Conservation (phyloP, 2,329 filamentous ascomycete species). For the Cyanodermella asteris region DNA sequence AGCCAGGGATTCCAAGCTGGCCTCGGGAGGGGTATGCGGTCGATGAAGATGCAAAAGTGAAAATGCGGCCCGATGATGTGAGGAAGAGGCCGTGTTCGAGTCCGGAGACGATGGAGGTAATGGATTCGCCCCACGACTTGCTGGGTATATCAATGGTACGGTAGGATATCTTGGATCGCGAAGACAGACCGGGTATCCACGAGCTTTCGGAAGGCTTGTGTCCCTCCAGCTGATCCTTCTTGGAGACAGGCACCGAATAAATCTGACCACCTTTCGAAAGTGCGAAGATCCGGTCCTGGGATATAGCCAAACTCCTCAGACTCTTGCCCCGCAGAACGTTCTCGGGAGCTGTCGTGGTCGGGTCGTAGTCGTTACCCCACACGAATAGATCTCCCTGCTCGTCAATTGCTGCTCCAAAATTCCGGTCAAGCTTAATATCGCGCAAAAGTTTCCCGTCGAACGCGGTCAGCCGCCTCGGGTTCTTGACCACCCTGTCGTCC, state of each 20-base stretch:
- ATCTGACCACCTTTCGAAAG: constrained; percentile 53
- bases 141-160: constrained; percentile 44
- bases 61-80: constrained; percentile 67
- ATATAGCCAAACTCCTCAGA: constrained; percentile 53
- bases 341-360: constrained; percentile 48
- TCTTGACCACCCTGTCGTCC: constrained; percentile 55
- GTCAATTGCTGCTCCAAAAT: constrained; percentile 67
- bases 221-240: constrained; percentile 44
- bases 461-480: constrained; percentile 52
- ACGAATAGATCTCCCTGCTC: constrained; percentile 78
- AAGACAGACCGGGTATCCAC: constrained; percentile 58
- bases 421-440: constrained; percentile 65
- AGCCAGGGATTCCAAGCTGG: constrained; percentile 66
- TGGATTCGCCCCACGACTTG: constrained; percentile 46
- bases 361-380: constrained; percentile 65
- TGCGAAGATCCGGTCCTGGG: constrained; percentile 62
- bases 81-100: constrained; percentile 71
- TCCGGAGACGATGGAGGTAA: constrained; percentile 55
- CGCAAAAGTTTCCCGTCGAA: constrained; percentile 71
- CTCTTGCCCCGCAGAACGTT: constrained; percentile 69
- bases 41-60: constrained; percentile 64
- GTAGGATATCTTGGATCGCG: constrained; percentile 40
- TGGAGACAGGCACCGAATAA: constrained; percentile 64
- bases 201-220: constrained; percentile 40
- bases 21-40: constrained; percentile 60